phyloP scores from a whole-genome alignment of 345 rosid species.

The Kandelia obovata region DNA sequence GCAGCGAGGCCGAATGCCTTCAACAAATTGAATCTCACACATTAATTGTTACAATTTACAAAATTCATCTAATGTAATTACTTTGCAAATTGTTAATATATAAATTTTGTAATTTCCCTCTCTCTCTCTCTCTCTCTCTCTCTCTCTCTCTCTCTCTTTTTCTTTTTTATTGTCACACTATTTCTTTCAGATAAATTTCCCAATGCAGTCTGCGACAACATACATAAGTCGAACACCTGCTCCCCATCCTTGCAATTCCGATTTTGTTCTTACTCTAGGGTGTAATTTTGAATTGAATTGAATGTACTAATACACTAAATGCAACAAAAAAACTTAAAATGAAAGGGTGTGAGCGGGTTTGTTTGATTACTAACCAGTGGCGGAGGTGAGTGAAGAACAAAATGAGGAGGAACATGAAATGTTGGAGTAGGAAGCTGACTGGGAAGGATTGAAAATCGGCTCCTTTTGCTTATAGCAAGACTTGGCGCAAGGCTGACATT shows the following conservation, averaged over 20 bases:
- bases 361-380: constrained; percentile 37
- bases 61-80: neutral
- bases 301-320: too few species aligned
- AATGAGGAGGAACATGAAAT: constrained; percentile 45
- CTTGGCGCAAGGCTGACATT: constrained; percentile 26
- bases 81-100: neutral
- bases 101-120: neutral
- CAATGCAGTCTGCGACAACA: too few species aligned
- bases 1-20: constrained; percentile 47
- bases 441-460: constrained; percentile 9
- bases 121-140: too few species aligned
- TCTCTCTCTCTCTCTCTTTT: too few species aligned
- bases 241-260: too few species aligned
- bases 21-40: constrained; percentile 8
- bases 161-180: too few species aligned
- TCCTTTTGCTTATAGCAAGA: constrained; percentile 28
- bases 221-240: too few species aligned
- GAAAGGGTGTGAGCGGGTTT: too few species aligned
- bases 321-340: neutral
- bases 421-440: constrained; percentile 55
- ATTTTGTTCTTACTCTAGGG: too few species aligned
- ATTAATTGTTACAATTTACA: neutral
- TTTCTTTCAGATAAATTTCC: too few species aligned
- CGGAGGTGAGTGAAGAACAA: constrained; percentile 49
- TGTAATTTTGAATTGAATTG: neutral